Conservation (phyloP, 257 asterid genomes). For the Solanum medicagineum region DNA sequence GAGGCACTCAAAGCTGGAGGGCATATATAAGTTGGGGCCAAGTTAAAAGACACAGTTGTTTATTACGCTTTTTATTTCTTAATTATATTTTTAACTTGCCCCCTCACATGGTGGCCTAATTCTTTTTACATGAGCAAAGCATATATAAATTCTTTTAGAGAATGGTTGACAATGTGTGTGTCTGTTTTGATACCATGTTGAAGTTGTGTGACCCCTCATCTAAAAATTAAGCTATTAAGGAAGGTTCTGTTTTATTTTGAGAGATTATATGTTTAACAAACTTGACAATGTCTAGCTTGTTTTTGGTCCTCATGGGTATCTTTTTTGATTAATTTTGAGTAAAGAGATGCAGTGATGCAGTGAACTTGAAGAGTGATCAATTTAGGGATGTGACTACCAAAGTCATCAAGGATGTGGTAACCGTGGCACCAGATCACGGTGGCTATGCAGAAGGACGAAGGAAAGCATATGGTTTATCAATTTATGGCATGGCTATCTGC, state of each 20-base stretch:
- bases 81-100: neutral
- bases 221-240: neutral
- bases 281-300: neutral
- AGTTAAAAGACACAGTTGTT: too few species aligned
- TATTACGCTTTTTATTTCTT: neutral
- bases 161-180: neutral
- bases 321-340: neutral
- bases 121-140: neutral
- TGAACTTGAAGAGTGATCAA: neutral
- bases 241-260: neutral
- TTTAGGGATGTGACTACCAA: neutral
- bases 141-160: neutral
- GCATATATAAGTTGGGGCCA: too few species aligned
- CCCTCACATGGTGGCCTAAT: neutral
- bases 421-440: neutral
- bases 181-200: neutral
- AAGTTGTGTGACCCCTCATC: neutral
- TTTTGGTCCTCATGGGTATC: neutral
- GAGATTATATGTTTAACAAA: neutral
- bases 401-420: neutral
- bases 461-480: neutral
- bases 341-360: slow-evolving; percentile 4
- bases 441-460: slow-evolving; percentile 7
- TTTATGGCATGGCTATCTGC: slow-evolving; percentile 5
- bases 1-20: too few species aligned